Conservation (phyloP, 2,329 filamentous ascomycete genomes). For the Hypoxylon sp. region DNA sequence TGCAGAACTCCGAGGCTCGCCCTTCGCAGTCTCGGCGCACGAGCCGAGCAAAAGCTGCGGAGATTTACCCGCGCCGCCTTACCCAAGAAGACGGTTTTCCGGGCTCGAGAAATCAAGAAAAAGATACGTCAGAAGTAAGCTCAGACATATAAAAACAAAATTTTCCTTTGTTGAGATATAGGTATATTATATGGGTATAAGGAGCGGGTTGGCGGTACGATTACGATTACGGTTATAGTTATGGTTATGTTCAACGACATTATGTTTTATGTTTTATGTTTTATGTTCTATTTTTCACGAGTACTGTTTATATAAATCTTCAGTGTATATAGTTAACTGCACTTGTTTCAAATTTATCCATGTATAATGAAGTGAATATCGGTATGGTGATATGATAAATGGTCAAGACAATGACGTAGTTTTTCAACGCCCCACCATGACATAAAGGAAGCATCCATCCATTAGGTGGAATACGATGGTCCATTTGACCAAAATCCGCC, state of each 20-base stretch:
- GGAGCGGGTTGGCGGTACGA: background rate
- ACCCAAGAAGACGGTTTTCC: background rate
- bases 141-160: background rate
- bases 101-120: slow-evolving; percentile 1
- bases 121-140: background rate
- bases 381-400: too few relatives aligned
- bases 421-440: background rate
- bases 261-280: too few relatives aligned
- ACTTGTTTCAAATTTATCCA: too few relatives aligned
- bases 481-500: too few relatives aligned
- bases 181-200: background rate
- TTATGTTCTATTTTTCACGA: too few relatives aligned
- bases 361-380: too few relatives aligned
- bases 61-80: background rate
- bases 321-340: too few relatives aligned
- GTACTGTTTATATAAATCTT: too few relatives aligned
- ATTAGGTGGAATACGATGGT: too few relatives aligned
- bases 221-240: background rate
- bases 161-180: slow-evolving; percentile 1
- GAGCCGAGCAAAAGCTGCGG: slow-evolving; percentile 2
- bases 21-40: slow-evolving; percentile 2
- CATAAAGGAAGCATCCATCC: slow-evolving; percentile 1
- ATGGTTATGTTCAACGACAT: too few relatives aligned
- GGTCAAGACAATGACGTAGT: background rate
- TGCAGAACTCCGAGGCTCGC: background rate